Evolutionary conservation across 257 asterid genomes (phyloP).

Genomic region (Mentha longifolia): DNA sequence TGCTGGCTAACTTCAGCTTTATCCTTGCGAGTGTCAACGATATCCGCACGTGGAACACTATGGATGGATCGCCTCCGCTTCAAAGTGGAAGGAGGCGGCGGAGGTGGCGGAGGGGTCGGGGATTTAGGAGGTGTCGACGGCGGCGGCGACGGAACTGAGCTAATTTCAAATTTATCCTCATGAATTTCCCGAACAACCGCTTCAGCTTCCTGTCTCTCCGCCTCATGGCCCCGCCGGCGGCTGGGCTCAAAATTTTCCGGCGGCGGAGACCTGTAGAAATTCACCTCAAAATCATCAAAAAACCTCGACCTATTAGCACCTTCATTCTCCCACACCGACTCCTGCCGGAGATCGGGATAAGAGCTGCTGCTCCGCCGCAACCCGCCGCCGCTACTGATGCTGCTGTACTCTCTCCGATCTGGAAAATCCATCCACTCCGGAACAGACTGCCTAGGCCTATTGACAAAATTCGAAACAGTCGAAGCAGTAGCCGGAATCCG

Average conservation of each 20-base stretch:
- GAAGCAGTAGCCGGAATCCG: constrained; percentile 12
- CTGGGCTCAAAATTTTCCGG: constrained; percentile 33
- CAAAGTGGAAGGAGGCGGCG: constrained; percentile 39
- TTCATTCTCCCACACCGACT: constrained; percentile 51
- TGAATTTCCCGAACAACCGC: constrained; percentile 49
- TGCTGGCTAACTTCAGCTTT: constrained; percentile 34
- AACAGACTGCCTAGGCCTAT: constrained; percentile 36
- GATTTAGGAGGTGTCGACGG: constrained; percentile 38
- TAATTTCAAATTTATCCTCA: constrained; percentile 65
- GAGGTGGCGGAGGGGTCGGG: constrained; percentile 44
- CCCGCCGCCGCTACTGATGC: constrained; percentile 36
- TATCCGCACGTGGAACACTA: constrained; percentile 48
- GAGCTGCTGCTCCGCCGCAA: constrained; percentile 80
- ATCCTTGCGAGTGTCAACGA: constrained; percentile 40
- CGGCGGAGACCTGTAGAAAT: constrained; percentile 46
- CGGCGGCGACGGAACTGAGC: constrained; percentile 40
- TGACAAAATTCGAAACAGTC: constrained; percentile 29
- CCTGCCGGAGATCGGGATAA: constrained; percentile 80
- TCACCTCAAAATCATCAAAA: constrained; percentile 72
- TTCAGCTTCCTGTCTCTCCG: constrained; percentile 38
- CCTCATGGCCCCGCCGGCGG: constrained; percentile 35
- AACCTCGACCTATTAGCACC: constrained; percentile 48
- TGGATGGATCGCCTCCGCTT: constrained; percentile 60
- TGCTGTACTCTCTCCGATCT: constrained; percentile 40
- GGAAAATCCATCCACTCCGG: constrained; percentile 50